These are phyloP conservation scores for Podila epicladia DNA, from an alignment of 192 early-diverging fungal genomes.

Conservation along the genomic window DNA sequence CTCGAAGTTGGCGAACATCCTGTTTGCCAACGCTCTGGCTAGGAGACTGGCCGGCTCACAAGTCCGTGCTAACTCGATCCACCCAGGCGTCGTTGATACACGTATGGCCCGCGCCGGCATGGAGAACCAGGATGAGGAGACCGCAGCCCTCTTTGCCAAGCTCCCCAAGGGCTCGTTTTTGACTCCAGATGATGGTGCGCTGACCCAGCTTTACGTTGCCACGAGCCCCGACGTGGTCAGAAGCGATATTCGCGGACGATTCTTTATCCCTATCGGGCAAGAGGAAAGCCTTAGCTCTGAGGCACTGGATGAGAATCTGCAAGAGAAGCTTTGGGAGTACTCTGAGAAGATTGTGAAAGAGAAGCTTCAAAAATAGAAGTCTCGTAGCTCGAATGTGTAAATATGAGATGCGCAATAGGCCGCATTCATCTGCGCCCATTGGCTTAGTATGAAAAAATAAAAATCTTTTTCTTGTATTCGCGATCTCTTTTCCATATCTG, in stretches of 20 bases:
- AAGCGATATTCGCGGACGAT: constrained; percentile 24
- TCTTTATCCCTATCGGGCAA: constrained; percentile 8
- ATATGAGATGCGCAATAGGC: too few relatives aligned
- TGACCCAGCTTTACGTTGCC: constrained; percentile 55
- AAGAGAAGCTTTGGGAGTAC: constrained; percentile 12
- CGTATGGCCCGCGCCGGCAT: not conserved
- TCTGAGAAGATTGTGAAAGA: constrained; percentile 11
- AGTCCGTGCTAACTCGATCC: constrained; percentile 42
- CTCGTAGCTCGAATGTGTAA: too few relatives aligned
- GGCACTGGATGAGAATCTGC: constrained; percentile 2
- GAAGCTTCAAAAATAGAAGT: not conserved
- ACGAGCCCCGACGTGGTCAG: constrained; percentile 58
- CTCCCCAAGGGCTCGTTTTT: not conserved
- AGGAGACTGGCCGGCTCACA: constrained; percentile 14
- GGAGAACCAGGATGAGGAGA: not conserved
- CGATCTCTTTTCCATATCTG: too few relatives aligned
- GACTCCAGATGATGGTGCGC: constrained; percentile 36
- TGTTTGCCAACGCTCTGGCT: constrained; percentile 55
- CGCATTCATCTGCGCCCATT: too few relatives aligned
- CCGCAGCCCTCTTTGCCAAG: not conserved
- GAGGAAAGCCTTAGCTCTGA: not conserved
- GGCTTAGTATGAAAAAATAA: too few relatives aligned
- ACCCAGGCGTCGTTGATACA: constrained; percentile 51
- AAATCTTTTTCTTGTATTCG: too few relatives aligned
- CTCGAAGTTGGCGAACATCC: constrained; percentile 58